A percentile compares a stretch with the other conserved stretches of the same genome.
These are phyloP conservation scores for Chamaecyparis obtusa DNA, from an alignment of 75 land plant species.

Conservation along the genomic window DNA sequence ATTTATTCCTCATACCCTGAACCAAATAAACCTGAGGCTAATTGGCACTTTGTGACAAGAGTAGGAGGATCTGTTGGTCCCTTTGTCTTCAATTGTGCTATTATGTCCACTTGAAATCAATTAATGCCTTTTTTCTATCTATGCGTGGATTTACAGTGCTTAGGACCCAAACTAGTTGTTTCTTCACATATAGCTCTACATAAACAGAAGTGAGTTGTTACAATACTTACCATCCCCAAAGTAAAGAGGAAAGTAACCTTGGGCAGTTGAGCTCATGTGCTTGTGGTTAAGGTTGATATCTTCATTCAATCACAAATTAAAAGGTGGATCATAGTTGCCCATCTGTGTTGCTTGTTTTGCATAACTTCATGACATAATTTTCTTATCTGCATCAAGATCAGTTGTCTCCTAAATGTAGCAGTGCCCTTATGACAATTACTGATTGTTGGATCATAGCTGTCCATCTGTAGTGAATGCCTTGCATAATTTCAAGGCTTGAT, in stretches of 20 bases:
- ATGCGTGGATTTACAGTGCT: background rate
- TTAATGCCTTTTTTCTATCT: background rate
- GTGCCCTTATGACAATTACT: background rate
- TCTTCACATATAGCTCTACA: background rate
- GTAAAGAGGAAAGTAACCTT: background rate
- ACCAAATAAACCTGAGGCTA: background rate
- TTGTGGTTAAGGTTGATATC: background rate
- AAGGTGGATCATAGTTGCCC: background rate
- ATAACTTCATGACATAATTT: background rate
- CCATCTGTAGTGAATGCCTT: background rate
- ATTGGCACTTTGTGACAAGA: constrained; percentile 6
- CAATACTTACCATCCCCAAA: background rate
- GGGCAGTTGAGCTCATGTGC: background rate
- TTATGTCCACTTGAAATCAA: constrained; percentile 7
- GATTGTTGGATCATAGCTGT: background rate
- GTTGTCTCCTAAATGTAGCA: background rate
- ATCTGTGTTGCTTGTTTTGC: background rate
- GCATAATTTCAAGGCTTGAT: background rate
- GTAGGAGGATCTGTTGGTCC: constrained; percentile 4
- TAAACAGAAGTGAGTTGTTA: background rate
- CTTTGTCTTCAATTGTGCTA: constrained; percentile 12
- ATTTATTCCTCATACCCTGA: background rate
- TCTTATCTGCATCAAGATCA: background rate
- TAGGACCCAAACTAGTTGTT: background rate
- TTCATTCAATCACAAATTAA: background rate